These are phyloP conservation scores for Salix caprea DNA, from an alignment of 345 rosid genomes.

Conservation along the genomic window DNA sequence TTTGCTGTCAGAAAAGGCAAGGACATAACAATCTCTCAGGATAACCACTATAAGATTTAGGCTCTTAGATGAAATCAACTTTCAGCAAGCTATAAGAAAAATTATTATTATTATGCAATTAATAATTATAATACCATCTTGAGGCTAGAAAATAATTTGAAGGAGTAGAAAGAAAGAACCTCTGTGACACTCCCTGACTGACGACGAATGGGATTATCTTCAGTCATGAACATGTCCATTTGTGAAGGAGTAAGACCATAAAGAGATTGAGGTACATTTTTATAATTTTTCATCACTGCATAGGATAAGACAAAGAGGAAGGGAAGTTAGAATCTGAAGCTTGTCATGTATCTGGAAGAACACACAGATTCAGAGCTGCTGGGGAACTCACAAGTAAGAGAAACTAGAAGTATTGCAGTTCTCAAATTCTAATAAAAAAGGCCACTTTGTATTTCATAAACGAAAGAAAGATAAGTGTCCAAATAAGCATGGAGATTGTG, in stretches of 20 bases:
- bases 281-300: slow-evolving; percentile 79
- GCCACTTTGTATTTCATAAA: neutral
- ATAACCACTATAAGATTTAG: neutral
- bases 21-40: neutral
- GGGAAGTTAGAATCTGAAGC: slow-evolving; percentile 2
- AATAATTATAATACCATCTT: slow-evolving; percentile 1
- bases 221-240: slow-evolving; percentile 89
- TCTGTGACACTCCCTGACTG: slow-evolving; percentile 66
- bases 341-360: neutral
- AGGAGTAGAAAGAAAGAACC: slow-evolving; percentile 38
- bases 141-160: slow-evolving; percentile 5
- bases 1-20: slow-evolving; percentile 43
- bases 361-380: neutral
- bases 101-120: neutral
- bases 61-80: neutral
- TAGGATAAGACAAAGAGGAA: slow-evolving; percentile 3
- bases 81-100: neutral
- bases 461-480: neutral
- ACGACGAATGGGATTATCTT: slow-evolving; percentile 59
- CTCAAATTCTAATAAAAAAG: neutral
- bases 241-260: slow-evolving; percentile 84
- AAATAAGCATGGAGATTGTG: neutral
- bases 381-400: neutral
- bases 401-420: neutral
- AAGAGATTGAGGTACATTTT: slow-evolving; percentile 63